Percentiles rank a stretch among this genome's conserved stretches.
These are phyloP conservation scores for Microdochium paspali DNA, from an alignment of 2,329 filamentous ascomycete genomes.

Conservation along the genomic window DNA sequence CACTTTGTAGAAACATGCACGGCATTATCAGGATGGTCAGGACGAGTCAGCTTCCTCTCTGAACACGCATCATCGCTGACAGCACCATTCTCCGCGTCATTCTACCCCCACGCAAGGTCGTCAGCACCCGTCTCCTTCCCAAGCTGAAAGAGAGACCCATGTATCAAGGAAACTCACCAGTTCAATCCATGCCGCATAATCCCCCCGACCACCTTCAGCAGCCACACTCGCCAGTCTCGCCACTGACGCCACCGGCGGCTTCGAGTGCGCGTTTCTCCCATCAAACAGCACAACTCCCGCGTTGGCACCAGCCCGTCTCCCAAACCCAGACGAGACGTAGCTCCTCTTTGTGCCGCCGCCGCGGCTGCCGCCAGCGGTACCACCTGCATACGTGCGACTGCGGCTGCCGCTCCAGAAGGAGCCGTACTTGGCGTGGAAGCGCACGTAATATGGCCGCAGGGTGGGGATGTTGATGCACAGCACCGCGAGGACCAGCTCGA, in stretches of 20 bases:
- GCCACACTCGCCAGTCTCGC: not conserved
- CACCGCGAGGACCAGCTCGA: constrained; percentile 1
- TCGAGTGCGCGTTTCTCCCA: too few species aligned
- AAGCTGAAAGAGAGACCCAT: not conserved
- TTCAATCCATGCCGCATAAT: not conserved
- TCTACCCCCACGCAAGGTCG: not conserved
- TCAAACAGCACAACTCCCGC: too few species aligned
- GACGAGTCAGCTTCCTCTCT: not conserved
- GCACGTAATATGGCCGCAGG: constrained; percentile 1
- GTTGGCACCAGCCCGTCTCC: too few species aligned
- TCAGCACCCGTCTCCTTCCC: not conserved
- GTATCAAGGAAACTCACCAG: not conserved
- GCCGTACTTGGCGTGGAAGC: not conserved
- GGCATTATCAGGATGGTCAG: not conserved
- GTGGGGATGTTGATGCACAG: constrained; percentile 2
- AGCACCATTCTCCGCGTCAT: not conserved
- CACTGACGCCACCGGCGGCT: not conserved
- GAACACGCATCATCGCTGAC: not conserved
- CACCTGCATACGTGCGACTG: not conserved
- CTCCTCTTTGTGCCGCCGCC: not conserved
- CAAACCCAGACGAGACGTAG: not conserved
- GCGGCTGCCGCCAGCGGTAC: not conserved
- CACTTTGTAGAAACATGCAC: not conserved
- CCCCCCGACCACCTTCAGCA: too few species aligned
- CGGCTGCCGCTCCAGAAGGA: not conserved